Percentiles rank a stretch among this genome's conserved stretches.
Conservation (phyloP, 768 basidiomycete species). For the Goffeauzyma gilvescens region DNA sequence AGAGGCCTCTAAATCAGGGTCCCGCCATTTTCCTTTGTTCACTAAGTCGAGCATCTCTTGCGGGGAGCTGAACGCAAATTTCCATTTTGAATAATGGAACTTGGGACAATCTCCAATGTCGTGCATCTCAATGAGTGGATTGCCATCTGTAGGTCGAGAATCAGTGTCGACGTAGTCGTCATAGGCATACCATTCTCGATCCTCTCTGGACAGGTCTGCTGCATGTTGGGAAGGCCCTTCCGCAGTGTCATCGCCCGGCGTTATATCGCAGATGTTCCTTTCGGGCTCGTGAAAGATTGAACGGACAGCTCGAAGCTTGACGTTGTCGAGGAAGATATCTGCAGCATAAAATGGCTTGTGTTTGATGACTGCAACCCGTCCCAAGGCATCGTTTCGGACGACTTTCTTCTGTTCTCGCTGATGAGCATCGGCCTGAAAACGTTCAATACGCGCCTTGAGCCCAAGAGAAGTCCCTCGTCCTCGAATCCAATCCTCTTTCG, state of each 20-base stretch:
- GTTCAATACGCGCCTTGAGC: constrained; percentile 60
- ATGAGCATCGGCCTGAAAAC: constrained; percentile 76
- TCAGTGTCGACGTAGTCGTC: constrained; percentile 70
- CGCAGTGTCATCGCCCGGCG: constrained; percentile 12
- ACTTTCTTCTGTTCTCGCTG: constrained; percentile 68
- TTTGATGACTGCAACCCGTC: constrained; percentile 41
- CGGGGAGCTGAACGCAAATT: not conserved
- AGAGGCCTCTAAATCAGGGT: constrained; percentile 18
- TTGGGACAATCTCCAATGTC: constrained; percentile 60
- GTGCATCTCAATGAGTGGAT: constrained; percentile 49
- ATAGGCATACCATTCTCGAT: constrained; percentile 46
- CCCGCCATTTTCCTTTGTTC: constrained; percentile 5
- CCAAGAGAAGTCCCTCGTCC: constrained; percentile 66
- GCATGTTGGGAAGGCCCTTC: not conserved
- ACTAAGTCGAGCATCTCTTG: constrained; percentile 11
- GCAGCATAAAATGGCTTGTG: constrained; percentile 77
- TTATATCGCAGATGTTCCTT: no score
- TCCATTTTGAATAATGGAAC: constrained; percentile 51
- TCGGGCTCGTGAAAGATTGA: constrained; percentile 57
- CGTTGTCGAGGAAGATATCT: constrained; percentile 56
- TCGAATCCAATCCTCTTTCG: constrained; percentile 56
- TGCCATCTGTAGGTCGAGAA: constrained; percentile 39
- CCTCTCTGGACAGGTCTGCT: constrained; percentile 14
- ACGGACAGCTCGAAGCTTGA: constrained; percentile 59
- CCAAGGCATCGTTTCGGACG: constrained; percentile 41